phyloP scores from a whole-genome alignment of 1,284 basidiomycete genomes.

The Kalmanozyma brasiliensis region DNA sequence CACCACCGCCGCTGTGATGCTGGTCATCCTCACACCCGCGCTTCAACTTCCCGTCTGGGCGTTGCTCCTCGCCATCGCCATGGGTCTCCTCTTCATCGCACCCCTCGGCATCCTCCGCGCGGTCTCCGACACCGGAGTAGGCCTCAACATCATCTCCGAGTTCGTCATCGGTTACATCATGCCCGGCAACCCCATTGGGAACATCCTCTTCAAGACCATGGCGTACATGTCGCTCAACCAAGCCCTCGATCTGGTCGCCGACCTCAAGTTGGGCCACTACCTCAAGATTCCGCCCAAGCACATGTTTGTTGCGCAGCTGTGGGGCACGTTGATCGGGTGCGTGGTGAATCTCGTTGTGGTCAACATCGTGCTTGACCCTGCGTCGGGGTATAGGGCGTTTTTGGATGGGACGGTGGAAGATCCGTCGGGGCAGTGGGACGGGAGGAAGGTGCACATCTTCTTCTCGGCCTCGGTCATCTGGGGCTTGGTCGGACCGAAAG shows the following conservation, averaged over 20 bases:
- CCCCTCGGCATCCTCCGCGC: constrained; percentile 71
- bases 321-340: constrained; percentile 70
- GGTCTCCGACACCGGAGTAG: constrained; percentile 70
- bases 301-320: constrained; percentile 71
- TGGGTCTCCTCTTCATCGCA: constrained; percentile 69
- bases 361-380: constrained; percentile 68
- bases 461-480: constrained; percentile 70
- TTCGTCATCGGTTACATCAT: constrained; percentile 70
- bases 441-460: constrained; percentile 66
- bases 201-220: constrained; percentile 68
- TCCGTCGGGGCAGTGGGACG: constrained; percentile 70
- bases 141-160: constrained; percentile 70
- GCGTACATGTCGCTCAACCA: constrained; percentile 70
- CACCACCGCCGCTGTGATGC: constrained; percentile 67
- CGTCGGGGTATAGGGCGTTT: constrained; percentile 63
- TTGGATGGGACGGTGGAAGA: constrained; percentile 69
- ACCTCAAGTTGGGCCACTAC: constrained; percentile 70
- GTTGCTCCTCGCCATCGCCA: constrained; percentile 69
- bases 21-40: constrained; percentile 69
- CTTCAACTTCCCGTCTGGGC: constrained; percentile 71
- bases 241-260: constrained; percentile 68
- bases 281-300: constrained; percentile 68
- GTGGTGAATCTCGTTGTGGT: constrained; percentile 69
- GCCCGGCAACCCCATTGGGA: constrained; percentile 71
- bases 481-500: constrained; percentile 70